Evolutionary conservation across 192 early-diverging fungal genomes (phyloP), one percentile per base, ranked within the genome.

Genomic region (Glomus cerebriforme): DNA sequence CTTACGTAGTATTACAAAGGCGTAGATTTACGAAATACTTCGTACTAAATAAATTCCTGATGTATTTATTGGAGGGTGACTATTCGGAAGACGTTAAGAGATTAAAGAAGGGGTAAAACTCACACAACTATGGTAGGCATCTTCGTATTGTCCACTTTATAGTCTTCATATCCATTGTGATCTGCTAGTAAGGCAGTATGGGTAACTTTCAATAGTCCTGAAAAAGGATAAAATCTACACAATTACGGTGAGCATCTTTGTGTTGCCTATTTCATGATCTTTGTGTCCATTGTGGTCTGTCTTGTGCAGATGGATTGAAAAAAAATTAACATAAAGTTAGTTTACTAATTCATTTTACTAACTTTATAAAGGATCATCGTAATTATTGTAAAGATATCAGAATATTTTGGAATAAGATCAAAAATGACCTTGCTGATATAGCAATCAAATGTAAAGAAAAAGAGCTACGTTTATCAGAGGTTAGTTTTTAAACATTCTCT

Each of bases 71-170:
- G n/a, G n/a, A n/a, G n/a, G n/a, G n/a, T n/a, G n/a, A n/a, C n/a
- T n/a, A n/a, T n/a, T n/a, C n/a, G n/a, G n/a, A n/a, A n/a, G n/a
- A n/a, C n/a, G n/a, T n/a, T n/a, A n/a, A n/a, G n/a, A n/a, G n/a
- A n/a, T n/a, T n/a, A n/a, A n/a, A 76, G 74, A 76, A 76, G 74
- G 74, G 29, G 74, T 76, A 76, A 76, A 31, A 76, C 74, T 76
- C 74, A 76, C 74, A 76, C 59, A 76, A 76, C 74, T 76, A 76
- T 60, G 58, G 74, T 67, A 29, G n/a, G 29, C 19, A 34, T 34
- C 67, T 69, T 22, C 19, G 22, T 69, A 34, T 69, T 67, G 29
- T 6, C 35, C 3, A 31, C 65, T 32, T 67, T 67, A 69, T 69
- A 34, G 34, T 35, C 34, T 69, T 32, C 19, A 8, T 69, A 34